These are phyloP conservation scores for Aspergillus persii DNA, from an alignment of 2,329 filamentous ascomycete species.

Conservation along the genomic window DNA sequence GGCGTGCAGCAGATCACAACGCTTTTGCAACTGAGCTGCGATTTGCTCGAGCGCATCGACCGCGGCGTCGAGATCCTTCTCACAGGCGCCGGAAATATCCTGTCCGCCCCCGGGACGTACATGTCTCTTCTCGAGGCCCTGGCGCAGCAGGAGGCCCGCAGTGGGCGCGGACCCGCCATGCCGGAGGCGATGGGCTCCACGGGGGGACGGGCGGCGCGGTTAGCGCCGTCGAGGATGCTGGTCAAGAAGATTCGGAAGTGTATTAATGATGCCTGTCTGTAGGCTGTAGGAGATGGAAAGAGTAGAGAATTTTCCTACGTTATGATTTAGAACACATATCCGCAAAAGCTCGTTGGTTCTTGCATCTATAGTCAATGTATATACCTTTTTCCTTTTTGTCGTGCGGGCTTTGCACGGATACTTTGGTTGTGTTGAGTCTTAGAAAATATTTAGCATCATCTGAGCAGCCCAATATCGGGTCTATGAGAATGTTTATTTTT, in stretches of 20 bases:
- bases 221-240: background rate
- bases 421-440: no score
- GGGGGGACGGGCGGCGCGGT: background rate
- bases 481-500: no score
- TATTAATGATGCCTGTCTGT: conserved; percentile 2
- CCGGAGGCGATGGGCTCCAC: background rate
- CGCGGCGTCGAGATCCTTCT: background rate
- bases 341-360: no score
- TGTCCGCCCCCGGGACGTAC: background rate
- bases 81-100: background rate
- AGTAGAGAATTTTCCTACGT: background rate
- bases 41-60: background rate
- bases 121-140: background rate
- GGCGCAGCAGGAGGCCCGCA: background rate
- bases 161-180: background rate
- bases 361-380: no score
- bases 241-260: conserved; percentile 2
- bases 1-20: background rate
- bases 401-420: no score
- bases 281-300: background rate
- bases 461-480: no score
- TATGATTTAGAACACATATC: no score
- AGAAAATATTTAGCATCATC: no score
- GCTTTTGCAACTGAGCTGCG: background rate
- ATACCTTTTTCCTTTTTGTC: no score